Conservation (phyloP, 148 eudicot species). For the Rhododendron henanense region DNA sequence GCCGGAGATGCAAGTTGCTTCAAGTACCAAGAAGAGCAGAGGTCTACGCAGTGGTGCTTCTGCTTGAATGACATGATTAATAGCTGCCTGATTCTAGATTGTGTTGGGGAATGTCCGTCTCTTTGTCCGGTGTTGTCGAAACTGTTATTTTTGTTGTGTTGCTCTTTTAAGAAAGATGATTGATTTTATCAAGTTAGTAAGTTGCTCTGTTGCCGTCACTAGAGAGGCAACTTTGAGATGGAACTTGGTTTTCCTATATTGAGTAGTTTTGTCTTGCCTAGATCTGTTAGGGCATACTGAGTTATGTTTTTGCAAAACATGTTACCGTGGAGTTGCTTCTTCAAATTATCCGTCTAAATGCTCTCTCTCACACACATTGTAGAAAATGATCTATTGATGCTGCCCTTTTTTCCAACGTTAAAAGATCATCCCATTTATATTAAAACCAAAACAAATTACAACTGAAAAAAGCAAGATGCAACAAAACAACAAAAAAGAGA, state of each 20-base stretch:
- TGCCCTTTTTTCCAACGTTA: neutral
- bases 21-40: constrained; percentile 35
- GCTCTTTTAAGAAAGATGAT: neutral
- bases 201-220: neutral
- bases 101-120: neutral
- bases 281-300: neutral
- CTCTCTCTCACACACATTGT: neutral
- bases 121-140: neutral
- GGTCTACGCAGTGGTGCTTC: constrained; percentile 21
- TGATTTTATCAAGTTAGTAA: neutral
- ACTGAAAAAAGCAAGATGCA: neutral
- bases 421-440: too few relatives aligned
- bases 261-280: neutral
- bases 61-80: constrained; percentile 5
- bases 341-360: neutral
- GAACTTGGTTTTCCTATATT: neutral
- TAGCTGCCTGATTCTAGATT: neutral
- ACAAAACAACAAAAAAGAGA: neutral
- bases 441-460: neutral
- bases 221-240: neutral
- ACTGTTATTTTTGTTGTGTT: neutral
- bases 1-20: constrained; percentile 50
- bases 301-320: too few relatives aligned
- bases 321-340: neutral
- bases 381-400: neutral